Percentiles rank a stretch among this genome's conserved stretches.
Evolutionary conservation across 768 basidiomycete genomes (phyloP).

Genomic region (Pleurotus ostreatus): DNA sequence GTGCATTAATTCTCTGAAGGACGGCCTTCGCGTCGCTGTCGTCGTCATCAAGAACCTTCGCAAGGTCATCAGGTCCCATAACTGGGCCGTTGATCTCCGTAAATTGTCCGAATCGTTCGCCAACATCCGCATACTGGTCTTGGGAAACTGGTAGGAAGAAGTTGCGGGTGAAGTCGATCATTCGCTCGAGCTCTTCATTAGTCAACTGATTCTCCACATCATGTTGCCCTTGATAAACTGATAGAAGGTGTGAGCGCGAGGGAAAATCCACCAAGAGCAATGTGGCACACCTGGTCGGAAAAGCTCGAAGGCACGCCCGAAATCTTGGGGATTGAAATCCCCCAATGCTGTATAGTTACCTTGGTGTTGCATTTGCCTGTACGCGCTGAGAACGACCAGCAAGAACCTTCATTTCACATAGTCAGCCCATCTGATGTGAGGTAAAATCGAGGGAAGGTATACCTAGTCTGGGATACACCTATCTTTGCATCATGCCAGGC

Average conservation of each 20-base stretch:
- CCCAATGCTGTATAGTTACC: constrained; percentile 20
- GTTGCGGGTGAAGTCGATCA: constrained; percentile 11
- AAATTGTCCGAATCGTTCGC: neutral
- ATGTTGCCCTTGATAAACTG: constrained; percentile 10
- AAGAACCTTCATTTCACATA: constrained; percentile 24
- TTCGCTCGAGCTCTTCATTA: constrained; percentile 9
- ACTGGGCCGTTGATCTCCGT: neutral
- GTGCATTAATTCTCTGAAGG: constrained; percentile 40
- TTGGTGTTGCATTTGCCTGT: constrained; percentile 37
- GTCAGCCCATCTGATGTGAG: neutral
- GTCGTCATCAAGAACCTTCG: constrained; percentile 1
- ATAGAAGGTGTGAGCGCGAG: neutral
- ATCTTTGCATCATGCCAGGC: constrained; percentile 19
- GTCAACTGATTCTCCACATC: constrained; percentile 2
- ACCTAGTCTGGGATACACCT: constrained; percentile 19
- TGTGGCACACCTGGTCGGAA: constrained; percentile 27
- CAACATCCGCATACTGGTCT: neutral
- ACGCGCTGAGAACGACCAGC: constrained; percentile 35
- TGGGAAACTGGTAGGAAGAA: constrained; percentile 4
- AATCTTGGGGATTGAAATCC: constrained; percentile 28
- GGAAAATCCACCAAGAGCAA: neutral
- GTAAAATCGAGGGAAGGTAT: neutral
- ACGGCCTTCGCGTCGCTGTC: constrained; percentile 29
- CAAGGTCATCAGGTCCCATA: constrained; percentile 4
- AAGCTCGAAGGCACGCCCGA: constrained; percentile 33